Evolutionary conservation across 1,284 basidiomycete genomes (phyloP).

Genomic region (Megacollybia platyphylla): DNA sequence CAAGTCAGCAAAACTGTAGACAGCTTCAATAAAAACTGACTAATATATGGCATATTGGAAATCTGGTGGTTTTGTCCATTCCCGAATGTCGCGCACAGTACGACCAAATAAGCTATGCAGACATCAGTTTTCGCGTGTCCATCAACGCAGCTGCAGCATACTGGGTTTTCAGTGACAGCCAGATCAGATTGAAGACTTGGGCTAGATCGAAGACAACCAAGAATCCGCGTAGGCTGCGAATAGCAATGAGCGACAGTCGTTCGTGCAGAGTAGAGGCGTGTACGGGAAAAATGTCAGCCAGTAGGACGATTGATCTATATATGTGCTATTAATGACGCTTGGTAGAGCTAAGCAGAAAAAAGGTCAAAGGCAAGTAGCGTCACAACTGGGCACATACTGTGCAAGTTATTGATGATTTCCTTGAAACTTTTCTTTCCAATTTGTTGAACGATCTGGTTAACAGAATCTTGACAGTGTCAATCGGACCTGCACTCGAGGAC

Average conservation of each 20-base stretch:
- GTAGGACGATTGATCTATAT: constrained; percentile 76
- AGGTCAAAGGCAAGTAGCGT: constrained; percentile 2
- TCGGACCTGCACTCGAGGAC: constrained; percentile 1
- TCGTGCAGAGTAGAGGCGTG: constrained; percentile 13
- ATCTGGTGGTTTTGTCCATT: constrained; percentile 90
- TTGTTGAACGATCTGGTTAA: constrained; percentile 54
- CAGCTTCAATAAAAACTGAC: constrained; percentile 27
- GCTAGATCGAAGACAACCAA: constrained; percentile 91
- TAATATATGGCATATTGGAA: constrained; percentile 90
- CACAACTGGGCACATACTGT: constrained; percentile 31
- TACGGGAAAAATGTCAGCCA: constrained; percentile 94
- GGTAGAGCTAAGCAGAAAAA: constrained; percentile 42
- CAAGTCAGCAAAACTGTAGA: not conserved
- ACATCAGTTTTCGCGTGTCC: not conserved
- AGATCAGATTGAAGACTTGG: constrained; percentile 84
- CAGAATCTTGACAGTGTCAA: constrained; percentile 30
- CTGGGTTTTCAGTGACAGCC: constrained; percentile 73
- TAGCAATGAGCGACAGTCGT: not conserved
- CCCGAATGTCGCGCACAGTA: constrained; percentile 90
- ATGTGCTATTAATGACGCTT: constrained; percentile 62
- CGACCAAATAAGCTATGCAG: constrained; percentile 70
- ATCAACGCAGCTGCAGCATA: not conserved
- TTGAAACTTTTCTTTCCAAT: constrained; percentile 61
- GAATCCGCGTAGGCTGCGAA: constrained; percentile 75
- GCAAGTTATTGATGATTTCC: constrained; percentile 54